Base-by-base conservation (phyloP, 306 rosid genomes). In the Castanea sativa region DNA sequence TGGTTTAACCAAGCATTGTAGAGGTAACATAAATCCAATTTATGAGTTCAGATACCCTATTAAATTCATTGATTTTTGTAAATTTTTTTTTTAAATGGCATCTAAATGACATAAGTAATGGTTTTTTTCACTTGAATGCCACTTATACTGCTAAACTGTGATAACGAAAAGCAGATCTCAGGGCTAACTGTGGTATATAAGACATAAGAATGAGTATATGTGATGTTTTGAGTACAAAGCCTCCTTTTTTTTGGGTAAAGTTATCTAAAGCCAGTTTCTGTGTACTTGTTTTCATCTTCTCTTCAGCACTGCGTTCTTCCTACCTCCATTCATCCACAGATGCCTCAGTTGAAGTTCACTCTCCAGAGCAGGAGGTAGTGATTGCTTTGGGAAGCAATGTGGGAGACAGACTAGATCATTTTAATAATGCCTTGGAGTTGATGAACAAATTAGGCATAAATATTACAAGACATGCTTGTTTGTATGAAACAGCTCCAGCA, bases 371-470 rank as follows among this genome's bases (percentile, higher is more conserved):
- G 83, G 98, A 95, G 85, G 98, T 90, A 32, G 97, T 88, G 85
- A 90, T 95, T 87, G 97, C 99, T 79, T 86, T 91, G 82, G 98
- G 97, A 68, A 93, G 98, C 83, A 93, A 95, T 81, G 90, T 95
- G 53, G 98, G 99, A 13, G 80, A 95, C 73, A 89, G 98, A 73
- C 76, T 95, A 32, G 86, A 82, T 20, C 90, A 91, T 85, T 95
- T 93, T 81, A 89, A 86, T 78, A 92, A 90, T 64, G 98, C 97
- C 80, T 83, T 95, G 91, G 86, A 71, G 64, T 57, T 87, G 61
- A 91, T 95, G 99, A 91, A 78, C 79, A 85, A 76, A 49, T 81
- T 87, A 11, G 97, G 99, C 79, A 83, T 95, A 87, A 57, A 83
- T 57, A 83, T 91, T 71, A 86, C 87, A 77, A 92, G 96, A 63